A percentile compares a stretch with the other conserved stretches of the same genome.
These are phyloP conservation scores for Dipteronia dyeriana DNA, from an alignment of 345 rosid genomes.

Conservation along the genomic window DNA sequence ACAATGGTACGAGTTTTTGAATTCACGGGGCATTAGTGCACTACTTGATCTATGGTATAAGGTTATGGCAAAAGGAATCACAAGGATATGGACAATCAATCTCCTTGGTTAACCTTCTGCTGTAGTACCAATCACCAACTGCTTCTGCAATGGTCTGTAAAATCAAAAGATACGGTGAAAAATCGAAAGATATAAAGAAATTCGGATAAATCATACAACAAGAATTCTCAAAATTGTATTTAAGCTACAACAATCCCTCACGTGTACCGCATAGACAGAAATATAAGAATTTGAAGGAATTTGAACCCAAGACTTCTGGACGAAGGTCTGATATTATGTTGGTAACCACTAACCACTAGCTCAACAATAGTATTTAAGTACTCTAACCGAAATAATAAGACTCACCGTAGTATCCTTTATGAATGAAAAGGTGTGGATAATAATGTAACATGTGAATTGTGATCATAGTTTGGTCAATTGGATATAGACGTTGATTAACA, in stretches of 20 bases:
- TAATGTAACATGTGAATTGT: not conserved
- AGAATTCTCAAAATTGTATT: not conserved
- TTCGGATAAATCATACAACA: not conserved
- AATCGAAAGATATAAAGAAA: not conserved
- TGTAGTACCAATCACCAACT: slow-evolving; percentile 92
- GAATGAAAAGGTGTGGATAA: not conserved
- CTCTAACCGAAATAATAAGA: no score
- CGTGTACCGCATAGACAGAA: no score
- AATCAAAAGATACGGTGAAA: not conserved
- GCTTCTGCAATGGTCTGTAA: slow-evolving; percentile 76
- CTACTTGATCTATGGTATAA: slow-evolving; percentile 46
- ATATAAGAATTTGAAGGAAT: no score
- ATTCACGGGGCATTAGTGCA: slow-evolving; percentile 19
- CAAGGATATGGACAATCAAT: slow-evolving; percentile 85
- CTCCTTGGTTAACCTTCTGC: slow-evolving; percentile 53
- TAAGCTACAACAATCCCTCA: no score
- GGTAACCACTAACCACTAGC: no score
- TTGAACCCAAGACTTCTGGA: no score
- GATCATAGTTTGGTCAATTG: not conserved
- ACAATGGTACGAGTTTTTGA: not conserved
- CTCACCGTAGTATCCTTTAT: not conserved
- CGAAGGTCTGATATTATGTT: no score
- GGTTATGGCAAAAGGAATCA: slow-evolving; percentile 69
- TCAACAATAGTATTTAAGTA: no score
- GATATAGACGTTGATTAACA: not conserved